Conservation (phyloP, 2,329 filamentous ascomycete genomes). For the Penicillium sp. region DNA sequence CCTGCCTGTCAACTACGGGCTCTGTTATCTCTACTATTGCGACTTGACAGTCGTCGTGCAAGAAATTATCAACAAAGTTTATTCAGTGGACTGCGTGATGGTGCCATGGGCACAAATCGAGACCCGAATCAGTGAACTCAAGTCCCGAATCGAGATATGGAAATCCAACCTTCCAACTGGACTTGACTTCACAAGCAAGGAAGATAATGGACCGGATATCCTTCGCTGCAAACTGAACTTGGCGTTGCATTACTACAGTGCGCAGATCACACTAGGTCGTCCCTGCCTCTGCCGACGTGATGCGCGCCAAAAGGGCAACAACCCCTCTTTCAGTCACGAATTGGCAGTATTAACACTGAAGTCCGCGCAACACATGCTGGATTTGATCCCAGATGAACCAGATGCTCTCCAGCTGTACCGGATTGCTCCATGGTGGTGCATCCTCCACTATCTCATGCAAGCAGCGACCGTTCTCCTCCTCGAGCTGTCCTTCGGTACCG, state of each 20-base stretch:
- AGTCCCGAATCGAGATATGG: conserved; percentile 41
- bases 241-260: conserved; percentile 46
- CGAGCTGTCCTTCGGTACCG: conserved; percentile 45
- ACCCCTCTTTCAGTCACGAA: conserved; percentile 38
- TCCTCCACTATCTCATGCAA: conserved; percentile 48
- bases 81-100: conserved; percentile 40
- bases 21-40: conserved; percentile 41
- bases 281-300: conserved; percentile 49
- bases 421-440: conserved; percentile 46
- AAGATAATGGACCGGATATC: conserved; percentile 32
- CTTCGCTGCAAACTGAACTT: conserved; percentile 42
- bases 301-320: conserved; percentile 27
- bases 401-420: conserved; percentile 42
- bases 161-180: conserved; percentile 34
- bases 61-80: conserved; percentile 43
- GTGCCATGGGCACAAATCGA: conserved; percentile 44
- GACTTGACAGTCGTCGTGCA: conserved; percentile 42
- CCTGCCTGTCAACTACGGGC: conserved; percentile 33
- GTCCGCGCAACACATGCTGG: conserved; percentile 39
- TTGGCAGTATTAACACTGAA: conserved; percentile 42
- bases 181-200: conserved; percentile 39
- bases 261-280: conserved; percentile 44
- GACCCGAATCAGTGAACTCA: conserved; percentile 39
- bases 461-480: conserved; percentile 45
- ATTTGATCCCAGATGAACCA: conserved; percentile 44